Evolutionary conservation across 768 basidiomycete species (phyloP), one percentile per base, ranked within the genome.

Genomic region (Phlebiopsis gigantea): DNA sequence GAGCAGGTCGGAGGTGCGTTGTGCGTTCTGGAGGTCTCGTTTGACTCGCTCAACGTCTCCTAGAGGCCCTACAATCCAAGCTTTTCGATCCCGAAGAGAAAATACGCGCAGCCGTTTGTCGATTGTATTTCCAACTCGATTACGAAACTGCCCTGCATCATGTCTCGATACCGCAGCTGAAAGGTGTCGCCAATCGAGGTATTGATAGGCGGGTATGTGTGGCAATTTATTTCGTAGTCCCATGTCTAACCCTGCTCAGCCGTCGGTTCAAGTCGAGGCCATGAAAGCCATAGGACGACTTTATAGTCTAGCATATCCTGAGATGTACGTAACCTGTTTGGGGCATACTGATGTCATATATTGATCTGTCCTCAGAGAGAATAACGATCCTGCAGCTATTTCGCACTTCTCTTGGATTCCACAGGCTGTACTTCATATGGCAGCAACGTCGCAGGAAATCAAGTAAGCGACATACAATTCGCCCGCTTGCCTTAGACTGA

Each of bases 401-500:
- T 64, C 74, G 15, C 90, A 95, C 46, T 98, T 98, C 65, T 84
- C 83, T 0, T 99, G 97, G 97, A 98, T 99, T 59, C 94, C 97
- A 0, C 78, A 86, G 25, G 74, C 78, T 41, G 74, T 98, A 28
- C 73, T 95, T 8, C 76, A 77, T 42, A 78, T 80, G 58, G 74
- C 78, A 8, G 70, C 74, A n/a, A 68, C 78, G 17, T 78, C 75
- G 14, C 34, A 69, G 0, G 88, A 91, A 63, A 76, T 84, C 43
- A 81, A 83, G 85, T 88, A 59, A 52, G 77, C 58, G 34, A 30
- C n/a, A 55, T 50, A 26, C 57, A 9, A 22, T 43, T 10, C 9
- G 44, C 31, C 22, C 59, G 26, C 6, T 31, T 46, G 19, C 19
- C 19, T 9, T 14, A 4, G 17, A 12, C 22, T 44, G 17, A 19